phyloP scores from a whole-genome alignment of 1,284 basidiomycete species.

The Porogramme epimiltina region DNA sequence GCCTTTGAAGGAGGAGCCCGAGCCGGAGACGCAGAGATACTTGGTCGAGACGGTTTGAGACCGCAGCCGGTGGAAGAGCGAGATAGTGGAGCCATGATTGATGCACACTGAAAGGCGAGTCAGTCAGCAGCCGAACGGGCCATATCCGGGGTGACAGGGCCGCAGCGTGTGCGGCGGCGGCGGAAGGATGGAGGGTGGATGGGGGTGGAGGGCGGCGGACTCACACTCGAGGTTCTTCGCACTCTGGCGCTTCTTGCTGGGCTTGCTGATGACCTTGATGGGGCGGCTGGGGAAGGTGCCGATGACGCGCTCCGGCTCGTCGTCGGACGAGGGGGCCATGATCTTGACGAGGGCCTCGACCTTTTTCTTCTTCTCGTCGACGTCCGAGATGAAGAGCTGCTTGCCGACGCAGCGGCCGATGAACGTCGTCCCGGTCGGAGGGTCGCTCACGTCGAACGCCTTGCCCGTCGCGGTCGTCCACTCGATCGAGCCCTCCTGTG shows the following conservation, averaged over 20 bases:
- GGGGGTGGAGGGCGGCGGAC: conserved; percentile 35
- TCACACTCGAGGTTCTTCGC: conserved; percentile 90
- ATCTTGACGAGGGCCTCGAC: conserved; percentile 91
- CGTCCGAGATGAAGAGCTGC: conserved; percentile 88
- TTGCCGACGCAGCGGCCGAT: conserved; percentile 89
- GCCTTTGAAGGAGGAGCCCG: conserved; percentile 86
- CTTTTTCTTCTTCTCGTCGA: conserved; percentile 89
- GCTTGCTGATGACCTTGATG: conserved; percentile 97
- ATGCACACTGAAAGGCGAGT: conserved; percentile 79
- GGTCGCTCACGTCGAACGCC: conserved; percentile 79
- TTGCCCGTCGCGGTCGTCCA: conserved; percentile 85
- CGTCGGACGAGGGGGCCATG: conserved; percentile 77
- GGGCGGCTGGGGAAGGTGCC: conserved; percentile 88
- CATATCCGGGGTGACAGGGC: conserved; percentile 3
- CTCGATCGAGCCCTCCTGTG: conserved; percentile 81
- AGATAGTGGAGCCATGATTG: conserved; percentile 94
- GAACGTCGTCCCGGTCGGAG: conserved; percentile 77
- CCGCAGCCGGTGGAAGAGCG: conserved; percentile 91
- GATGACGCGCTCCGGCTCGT: conserved; percentile 79
- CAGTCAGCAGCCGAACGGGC: neutral
- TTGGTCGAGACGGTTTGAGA: conserved; percentile 95
- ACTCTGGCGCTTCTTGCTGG: conserved; percentile 94
- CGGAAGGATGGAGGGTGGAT: neutral
- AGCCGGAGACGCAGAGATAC: conserved; percentile 92
- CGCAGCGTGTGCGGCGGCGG: conserved; percentile 12